Conservation (phyloP, 768 basidiomycete species). For the Pleurotus djamor region DNA sequence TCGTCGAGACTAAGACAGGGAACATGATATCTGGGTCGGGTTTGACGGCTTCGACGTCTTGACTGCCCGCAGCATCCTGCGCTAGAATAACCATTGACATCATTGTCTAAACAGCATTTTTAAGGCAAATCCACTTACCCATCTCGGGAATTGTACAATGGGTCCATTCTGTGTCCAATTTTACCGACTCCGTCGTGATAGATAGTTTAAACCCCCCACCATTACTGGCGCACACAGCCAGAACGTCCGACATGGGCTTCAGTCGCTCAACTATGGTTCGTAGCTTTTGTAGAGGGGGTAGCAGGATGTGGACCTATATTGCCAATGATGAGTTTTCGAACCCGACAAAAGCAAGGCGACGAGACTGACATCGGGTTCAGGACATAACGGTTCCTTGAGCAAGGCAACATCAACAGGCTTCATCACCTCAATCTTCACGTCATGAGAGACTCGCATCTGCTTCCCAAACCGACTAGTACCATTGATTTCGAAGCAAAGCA, state of each 20-base stretch:
- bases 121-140: slow-evolving; percentile 21
- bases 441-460: slow-evolving; percentile 67
- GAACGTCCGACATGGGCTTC: slow-evolving; percentile 63
- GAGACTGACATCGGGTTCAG: slow-evolving; percentile 73
- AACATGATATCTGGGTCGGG: slow-evolving; percentile 58
- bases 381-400: slow-evolving; percentile 80
- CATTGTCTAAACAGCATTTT: background rate
- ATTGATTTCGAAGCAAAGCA: slow-evolving; percentile 74
- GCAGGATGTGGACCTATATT: slow-evolving; percentile 70
- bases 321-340: background rate
- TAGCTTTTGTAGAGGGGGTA: slow-evolving; percentile 73
- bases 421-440: slow-evolving; percentile 82
- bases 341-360: background rate
- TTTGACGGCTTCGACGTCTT: slow-evolving; percentile 33
- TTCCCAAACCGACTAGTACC: slow-evolving; percentile 64
- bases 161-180: slow-evolving; percentile 77
- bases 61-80: slow-evolving; percentile 18
- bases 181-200: slow-evolving; percentile 71
- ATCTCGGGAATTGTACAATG: slow-evolving; percentile 68
- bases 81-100: background rate
- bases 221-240: slow-evolving; percentile 69
- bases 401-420: slow-evolving; percentile 69
- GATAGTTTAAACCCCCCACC: slow-evolving; percentile 51
- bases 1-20: slow-evolving; percentile 66
- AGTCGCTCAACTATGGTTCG: slow-evolving; percentile 80